A percentile compares a stretch with the other conserved stretches of the same genome.
Evolutionary conservation across 2,329 filamentous ascomycete genomes (phyloP).

Genomic region (Ambrosiella xylebori): DNA sequence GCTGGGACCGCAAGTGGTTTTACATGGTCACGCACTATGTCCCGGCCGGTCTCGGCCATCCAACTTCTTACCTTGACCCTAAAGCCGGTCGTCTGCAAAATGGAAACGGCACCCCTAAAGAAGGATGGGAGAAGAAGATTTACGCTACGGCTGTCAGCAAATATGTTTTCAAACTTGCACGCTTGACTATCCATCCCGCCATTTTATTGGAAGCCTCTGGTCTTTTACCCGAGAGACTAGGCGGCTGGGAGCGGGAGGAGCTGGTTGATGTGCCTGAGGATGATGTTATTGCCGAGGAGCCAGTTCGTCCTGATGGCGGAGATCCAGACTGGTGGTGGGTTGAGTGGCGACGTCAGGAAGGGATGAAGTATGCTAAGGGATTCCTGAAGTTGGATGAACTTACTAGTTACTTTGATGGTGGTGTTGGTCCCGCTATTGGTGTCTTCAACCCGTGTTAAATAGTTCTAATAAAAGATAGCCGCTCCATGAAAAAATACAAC

Average conservation of each 20-base stretch:
- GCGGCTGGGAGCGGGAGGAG: conserved; percentile 36
- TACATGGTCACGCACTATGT: conserved; percentile 63
- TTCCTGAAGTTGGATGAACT: conserved; percentile 40
- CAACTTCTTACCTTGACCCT: conserved; percentile 34
- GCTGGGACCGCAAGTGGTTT: conserved; percentile 70
- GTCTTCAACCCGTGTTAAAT: conserved; percentile 27
- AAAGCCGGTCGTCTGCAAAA: conserved; percentile 13
- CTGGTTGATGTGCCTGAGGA: conserved; percentile 23
- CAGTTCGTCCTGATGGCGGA: conserved; percentile 12
- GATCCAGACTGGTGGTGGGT: conserved; percentile 41
- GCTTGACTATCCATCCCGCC: conserved; percentile 72
- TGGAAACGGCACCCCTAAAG: background rate
- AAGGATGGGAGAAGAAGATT: conserved; percentile 43
- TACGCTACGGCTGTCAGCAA: conserved; percentile 59
- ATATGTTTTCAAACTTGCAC: conserved; percentile 67
- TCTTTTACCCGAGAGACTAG: conserved; percentile 57
- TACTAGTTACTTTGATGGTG: conserved; percentile 35
- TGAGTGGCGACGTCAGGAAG: conserved; percentile 36
- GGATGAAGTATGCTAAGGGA: conserved; percentile 36
- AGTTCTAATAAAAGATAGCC: background rate
- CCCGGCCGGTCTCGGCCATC: conserved; percentile 39
- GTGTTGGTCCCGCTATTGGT: conserved; percentile 33
- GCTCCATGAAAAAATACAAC: too few relatives aligned
- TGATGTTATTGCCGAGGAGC: conserved; percentile 16
- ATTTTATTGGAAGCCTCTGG: conserved; percentile 53